Evolutionary conservation across 805 yeast genomes (phyloP), one percentile per base, ranked within the genome.

Genomic region (Candida adriatica): DNA sequence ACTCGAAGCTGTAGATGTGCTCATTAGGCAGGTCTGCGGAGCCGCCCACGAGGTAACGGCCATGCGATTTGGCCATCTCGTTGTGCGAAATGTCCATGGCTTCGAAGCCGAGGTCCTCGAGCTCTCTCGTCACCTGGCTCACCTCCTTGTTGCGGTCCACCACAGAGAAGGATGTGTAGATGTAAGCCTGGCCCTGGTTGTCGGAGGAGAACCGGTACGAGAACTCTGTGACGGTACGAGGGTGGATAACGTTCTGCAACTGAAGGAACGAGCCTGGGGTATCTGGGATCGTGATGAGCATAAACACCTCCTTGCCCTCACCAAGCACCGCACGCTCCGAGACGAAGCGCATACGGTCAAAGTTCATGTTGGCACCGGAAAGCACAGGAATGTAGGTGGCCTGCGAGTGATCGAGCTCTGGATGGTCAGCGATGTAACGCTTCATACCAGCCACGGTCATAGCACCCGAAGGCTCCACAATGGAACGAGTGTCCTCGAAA

Each of bases 281-380:
- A 56, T 92, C 98, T 16, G 97, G 96, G 42, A 92, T 86, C 26
- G 86, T 79, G 13, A 88, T 86, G 28, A 83, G 74, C 68, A 92
- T 67, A 49, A 94, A 90, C 6, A 86, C 95, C 63, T 92, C 99
- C 46, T 80, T 84, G 34, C 97, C 98, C 56, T 90, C 97, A 61
- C 98, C 99, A n/a, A 92, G 69, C 31, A 85, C 94, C 10, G 98
- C 96, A 59, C 99, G 79, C 59, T 92, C 99, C 37, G 95, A 75
- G 14, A 92, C 96, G 58, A 92, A 92, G 55, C 99, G 72, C 49
- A 92, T 68, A 49, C 99, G 73, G 59, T 90, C 98, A 54, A 92
- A 92, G 63, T 94, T 90, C 95, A 92, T 88, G 60, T 92, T 92
- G 21, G 99, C 99, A 37, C 99, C 99, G 14, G 94, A 81, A 35